Conservation (phyloP, 352 stramenopile species). For the Phytophthora litchii region DNA sequence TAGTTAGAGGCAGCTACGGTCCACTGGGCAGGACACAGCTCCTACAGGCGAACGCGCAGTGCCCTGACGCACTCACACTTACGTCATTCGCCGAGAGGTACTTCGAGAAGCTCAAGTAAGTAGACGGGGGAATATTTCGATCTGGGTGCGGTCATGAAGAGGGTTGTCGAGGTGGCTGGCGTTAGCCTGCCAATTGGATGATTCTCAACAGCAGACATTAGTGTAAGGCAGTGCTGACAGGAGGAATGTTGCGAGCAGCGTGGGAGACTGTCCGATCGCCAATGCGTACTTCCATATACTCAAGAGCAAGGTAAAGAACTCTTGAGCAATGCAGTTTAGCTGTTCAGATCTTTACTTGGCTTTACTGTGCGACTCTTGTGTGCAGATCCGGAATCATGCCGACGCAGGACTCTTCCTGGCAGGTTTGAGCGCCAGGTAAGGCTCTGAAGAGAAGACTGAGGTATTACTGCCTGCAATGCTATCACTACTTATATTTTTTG, state of each 20-base stretch:
- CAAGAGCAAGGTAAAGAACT: conserved; percentile 44
- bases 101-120: conserved; percentile 47
- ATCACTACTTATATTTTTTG: neutral
- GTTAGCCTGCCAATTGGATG: neutral
- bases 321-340: neutral
- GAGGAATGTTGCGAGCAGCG: conserved; percentile 18
- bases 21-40: conserved; percentile 46
- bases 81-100: conserved; percentile 50
- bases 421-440: conserved; percentile 33
- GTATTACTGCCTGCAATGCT: neutral
- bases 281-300: conserved; percentile 69
- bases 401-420: conserved; percentile 53
- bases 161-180: conserved; percentile 3
- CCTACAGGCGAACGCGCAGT: conserved; percentile 54
- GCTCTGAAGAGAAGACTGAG: neutral
- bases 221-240: neutral
- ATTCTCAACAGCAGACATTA: neutral
- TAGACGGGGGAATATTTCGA: conserved; percentile 17
- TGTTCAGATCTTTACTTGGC: too few relatives aligned
- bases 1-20: conserved; percentile 52
- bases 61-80: conserved; percentile 51
- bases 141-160: conserved; percentile 13
- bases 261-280: conserved; percentile 53
- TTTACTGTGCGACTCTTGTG: too few relatives aligned
- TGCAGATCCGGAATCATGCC: conserved; percentile 39